Evolutionary conservation across 108 stramenopile genomes (phyloP).

Genomic region (Epithemia pelagica): DNA sequence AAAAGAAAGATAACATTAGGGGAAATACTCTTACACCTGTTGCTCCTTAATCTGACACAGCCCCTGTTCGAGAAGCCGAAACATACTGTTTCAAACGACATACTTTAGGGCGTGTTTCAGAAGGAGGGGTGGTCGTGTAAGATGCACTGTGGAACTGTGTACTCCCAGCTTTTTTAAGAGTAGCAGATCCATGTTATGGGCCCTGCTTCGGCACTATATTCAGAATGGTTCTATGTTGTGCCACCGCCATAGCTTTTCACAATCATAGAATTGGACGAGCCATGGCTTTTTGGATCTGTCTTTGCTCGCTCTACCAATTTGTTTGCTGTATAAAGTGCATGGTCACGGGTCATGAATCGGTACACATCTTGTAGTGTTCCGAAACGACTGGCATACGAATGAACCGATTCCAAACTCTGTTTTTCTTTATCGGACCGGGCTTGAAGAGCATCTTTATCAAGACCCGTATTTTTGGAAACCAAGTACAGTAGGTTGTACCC

Average conservation of each 20-base stretch:
- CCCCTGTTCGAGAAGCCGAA: no score
- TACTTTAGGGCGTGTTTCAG: no score
- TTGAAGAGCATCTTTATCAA: slow-evolving; percentile 46
- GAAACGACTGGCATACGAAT: slow-evolving; percentile 34
- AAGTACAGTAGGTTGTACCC: slow-evolving; percentile 65
- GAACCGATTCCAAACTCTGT: slow-evolving; percentile 40
- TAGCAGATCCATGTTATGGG: no score
- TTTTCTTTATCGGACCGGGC: slow-evolving; percentile 56
- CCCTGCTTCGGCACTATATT: no score
- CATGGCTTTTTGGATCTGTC: not conserved
- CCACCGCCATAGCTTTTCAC: not conserved
- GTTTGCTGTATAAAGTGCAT: slow-evolving; percentile 69
- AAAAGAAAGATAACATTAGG: no score
- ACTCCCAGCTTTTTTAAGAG: no score
- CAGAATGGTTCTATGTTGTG: no score
- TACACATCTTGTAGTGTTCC: slow-evolving; percentile 44
- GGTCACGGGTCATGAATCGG: slow-evolving; percentile 50
- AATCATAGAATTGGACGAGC: not conserved
- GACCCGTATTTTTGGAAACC: slow-evolving; percentile 52
- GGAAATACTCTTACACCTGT: no score
- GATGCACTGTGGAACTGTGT: no score
- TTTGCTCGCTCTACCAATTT: slow-evolving; percentile 39
- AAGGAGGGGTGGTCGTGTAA: no score
- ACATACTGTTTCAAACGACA: no score
- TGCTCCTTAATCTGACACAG: no score